Evolutionary conservation across 441 rosid genomes (phyloP).

Genomic region (Erodium trifolium): DNA sequence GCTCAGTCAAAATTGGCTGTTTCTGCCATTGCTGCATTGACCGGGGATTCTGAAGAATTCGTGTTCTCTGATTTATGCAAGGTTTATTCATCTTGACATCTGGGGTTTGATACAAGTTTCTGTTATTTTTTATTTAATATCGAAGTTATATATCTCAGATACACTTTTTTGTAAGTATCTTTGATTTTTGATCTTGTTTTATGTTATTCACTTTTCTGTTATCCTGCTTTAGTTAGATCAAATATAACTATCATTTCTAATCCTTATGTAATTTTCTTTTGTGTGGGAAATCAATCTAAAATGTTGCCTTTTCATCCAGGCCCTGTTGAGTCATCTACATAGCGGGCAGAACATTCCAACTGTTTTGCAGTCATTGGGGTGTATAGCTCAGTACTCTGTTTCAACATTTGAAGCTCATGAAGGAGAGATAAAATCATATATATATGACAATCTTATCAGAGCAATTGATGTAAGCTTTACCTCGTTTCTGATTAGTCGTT

Average conservation of each 20-base stretch:
- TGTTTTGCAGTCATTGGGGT: constrained; percentile 83
- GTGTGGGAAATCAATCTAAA: constrained; percentile 1
- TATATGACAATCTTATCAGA: constrained; percentile 41
- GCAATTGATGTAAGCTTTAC: constrained; percentile 37
- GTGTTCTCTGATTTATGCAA: constrained; percentile 56
- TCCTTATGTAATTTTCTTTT: not conserved
- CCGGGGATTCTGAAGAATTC: constrained; percentile 43
- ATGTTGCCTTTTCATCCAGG: constrained; percentile 35
- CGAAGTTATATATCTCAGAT: not conserved
- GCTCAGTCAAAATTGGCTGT: constrained; percentile 76
- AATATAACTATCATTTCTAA: not conserved
- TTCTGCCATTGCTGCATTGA: constrained; percentile 69
- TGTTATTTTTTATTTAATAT: constrained; percentile 7
- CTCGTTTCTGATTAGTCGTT: constrained; percentile 11
- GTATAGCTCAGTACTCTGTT: constrained; percentile 64
- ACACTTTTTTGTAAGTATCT: not conserved
- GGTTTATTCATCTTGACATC: constrained; percentile 34
- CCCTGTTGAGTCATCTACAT: constrained; percentile 57
- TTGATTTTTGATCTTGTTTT: constrained; percentile 4
- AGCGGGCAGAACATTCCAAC: constrained; percentile 63
- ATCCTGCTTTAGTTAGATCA: not conserved
- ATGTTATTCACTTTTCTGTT: not conserved
- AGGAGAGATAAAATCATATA: constrained; percentile 45
- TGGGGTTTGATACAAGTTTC: not conserved
- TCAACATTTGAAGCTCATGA: constrained; percentile 51